These are phyloP conservation scores for Aegilops sharonensis DNA, from an alignment of 176 grass and related monocot species.

Conservation along the genomic window DNA sequence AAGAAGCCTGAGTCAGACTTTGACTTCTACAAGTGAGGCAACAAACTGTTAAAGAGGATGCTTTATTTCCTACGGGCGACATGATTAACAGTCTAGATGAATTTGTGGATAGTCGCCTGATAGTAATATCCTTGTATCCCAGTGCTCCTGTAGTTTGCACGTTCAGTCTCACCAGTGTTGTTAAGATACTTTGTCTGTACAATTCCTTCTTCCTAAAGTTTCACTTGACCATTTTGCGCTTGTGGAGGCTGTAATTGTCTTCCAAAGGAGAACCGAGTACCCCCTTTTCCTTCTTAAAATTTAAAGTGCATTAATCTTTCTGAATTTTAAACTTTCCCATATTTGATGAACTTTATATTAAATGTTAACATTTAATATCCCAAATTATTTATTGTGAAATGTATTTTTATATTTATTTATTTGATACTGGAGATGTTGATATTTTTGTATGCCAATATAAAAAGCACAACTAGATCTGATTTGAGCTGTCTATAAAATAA, in stretches of 20 bases:
- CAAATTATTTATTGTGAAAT: not conserved
- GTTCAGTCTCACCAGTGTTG: not conserved
- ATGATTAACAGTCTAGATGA: slow-evolving; percentile 23
- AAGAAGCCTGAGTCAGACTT: slow-evolving; percentile 97
- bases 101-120: not conserved
- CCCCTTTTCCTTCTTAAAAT: not conserved
- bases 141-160: not conserved
- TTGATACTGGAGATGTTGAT: not conserved
- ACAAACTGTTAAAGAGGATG: not conserved
- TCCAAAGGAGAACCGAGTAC: not conserved
- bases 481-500: too few relatives aligned
- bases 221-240: not conserved
- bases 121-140: not conserved
- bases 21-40: slow-evolving; percentile 92
- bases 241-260: not conserved
- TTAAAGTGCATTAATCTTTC: not conserved
- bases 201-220: not conserved
- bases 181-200: not conserved
- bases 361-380: not conserved
- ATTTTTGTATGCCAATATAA: too few relatives aligned
- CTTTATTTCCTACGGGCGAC: not conserved
- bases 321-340: not conserved
- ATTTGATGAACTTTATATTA: not conserved
- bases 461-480: too few relatives aligned
- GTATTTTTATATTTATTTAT: not conserved